Percentiles rank a stretch among this genome's conserved stretches.
Evolutionary conservation across 495 filamentous ascomycete species (phyloP).

Genomic region (Penicillium goetzii): DNA sequence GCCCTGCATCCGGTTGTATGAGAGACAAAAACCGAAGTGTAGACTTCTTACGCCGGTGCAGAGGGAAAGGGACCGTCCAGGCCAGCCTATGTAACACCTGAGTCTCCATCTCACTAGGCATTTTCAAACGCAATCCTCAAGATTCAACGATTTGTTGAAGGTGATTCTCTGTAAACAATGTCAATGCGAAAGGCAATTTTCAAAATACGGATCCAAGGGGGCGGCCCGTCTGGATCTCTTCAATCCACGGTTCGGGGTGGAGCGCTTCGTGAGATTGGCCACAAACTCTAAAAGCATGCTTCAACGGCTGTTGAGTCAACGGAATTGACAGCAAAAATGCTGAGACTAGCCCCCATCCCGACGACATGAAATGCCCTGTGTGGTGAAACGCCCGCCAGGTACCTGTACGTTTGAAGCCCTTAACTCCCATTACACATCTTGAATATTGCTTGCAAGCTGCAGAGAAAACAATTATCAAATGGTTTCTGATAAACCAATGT

Average conservation of each 20-base stretch:
- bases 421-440: conserved; percentile 19
- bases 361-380: too few relatives aligned
- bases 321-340: neutral
- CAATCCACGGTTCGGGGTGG: conserved; percentile 7
- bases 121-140: neutral
- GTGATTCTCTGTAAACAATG: conserved; percentile 3
- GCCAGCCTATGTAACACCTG: too few relatives aligned
- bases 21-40: neutral
- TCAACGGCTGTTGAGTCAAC: conserved; percentile 1
- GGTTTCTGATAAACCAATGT: conserved; percentile 9
- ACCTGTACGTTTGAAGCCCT: too few relatives aligned
- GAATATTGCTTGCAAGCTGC: conserved; percentile 9
- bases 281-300: conserved; percentile 7
- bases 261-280: conserved; percentile 2
- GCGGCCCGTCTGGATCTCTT: conserved; percentile 4
- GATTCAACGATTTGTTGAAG: neutral
- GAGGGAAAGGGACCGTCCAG: neutral
- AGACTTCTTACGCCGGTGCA: neutral
- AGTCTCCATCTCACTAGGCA: neutral
- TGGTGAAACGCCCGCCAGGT: too few relatives aligned
- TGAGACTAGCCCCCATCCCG: too few relatives aligned
- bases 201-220: conserved; percentile 1
- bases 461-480: conserved; percentile 16
- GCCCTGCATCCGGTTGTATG: neutral
- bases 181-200: neutral